These are phyloP conservation scores for Bolboschoenus planiculmis DNA, from an alignment of 176 grass and related monocot genomes.

Conservation along the genomic window DNA sequence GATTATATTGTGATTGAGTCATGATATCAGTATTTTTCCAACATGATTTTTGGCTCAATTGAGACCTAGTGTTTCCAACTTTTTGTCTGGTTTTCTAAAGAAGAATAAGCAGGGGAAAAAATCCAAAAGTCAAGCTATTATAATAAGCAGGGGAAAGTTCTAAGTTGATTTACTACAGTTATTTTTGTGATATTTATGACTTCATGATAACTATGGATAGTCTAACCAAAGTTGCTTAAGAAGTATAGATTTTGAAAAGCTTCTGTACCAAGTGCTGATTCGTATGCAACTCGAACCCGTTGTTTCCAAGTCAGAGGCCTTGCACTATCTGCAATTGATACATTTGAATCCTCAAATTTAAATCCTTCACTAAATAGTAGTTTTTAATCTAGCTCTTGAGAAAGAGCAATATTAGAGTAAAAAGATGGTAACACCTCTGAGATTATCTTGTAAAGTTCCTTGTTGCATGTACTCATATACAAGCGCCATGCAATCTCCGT, in stretches of 20 bases:
- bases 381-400: not conserved
- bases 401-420: not conserved
- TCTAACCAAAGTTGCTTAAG: not conserved
- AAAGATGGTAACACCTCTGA: not conserved
- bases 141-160: not conserved
- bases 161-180: not conserved
- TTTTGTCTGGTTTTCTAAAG: not conserved
- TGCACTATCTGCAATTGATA: not conserved
- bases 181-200: not conserved
- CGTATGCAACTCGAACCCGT: conserved; percentile 7
- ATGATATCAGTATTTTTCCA: not conserved
- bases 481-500: not conserved
- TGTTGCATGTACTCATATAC: not conserved
- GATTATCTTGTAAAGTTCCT: not conserved
- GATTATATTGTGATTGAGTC: not conserved
- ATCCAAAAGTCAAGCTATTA: too few species aligned
- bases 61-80: not conserved
- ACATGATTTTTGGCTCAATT: not conserved
- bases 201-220: not conserved
- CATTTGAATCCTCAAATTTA: not conserved
- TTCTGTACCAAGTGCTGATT: conserved; percentile 14
- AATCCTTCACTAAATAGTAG: not conserved
- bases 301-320: conserved; percentile 18
- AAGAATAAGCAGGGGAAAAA: not conserved
- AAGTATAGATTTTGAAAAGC: not conserved